Conservation (phyloP, 345 rosid species). For the Brassica rapa region DNA sequence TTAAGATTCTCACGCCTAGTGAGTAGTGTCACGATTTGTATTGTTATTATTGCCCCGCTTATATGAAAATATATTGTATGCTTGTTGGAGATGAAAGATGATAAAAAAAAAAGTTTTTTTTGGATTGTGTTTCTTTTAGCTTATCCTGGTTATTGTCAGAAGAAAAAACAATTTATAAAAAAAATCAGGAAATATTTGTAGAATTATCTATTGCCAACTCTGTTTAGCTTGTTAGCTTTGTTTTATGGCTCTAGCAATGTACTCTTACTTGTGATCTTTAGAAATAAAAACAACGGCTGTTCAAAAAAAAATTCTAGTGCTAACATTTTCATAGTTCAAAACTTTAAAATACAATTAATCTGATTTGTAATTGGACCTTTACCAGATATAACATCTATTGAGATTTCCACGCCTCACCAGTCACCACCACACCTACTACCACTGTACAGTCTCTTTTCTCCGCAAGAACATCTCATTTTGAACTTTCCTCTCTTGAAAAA, state of each 20-base stretch:
- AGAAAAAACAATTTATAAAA: neutral
- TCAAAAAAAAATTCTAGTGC: neutral
- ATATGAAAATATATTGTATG: too few relatives aligned
- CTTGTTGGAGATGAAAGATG: neutral
- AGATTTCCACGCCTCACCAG: slow-evolving; percentile 11
- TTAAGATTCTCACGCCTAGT: slow-evolving; percentile 39
- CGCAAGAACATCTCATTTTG: neutral
- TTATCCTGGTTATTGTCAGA: neutral
- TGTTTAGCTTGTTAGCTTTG: too few relatives aligned
- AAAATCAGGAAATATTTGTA: neutral
- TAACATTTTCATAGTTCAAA: neutral
- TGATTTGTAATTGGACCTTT: neutral
- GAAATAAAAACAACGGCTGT: too few relatives aligned
- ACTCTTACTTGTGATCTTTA: too few relatives aligned
- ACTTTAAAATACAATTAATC: neutral
- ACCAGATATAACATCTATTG: neutral
- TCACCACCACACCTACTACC: slow-evolving; percentile 28
- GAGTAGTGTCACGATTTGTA: slow-evolving; percentile 27
- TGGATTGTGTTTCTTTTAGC: neutral
- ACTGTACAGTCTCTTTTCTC: neutral
- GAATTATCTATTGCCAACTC: neutral
- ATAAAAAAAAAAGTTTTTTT: too few relatives aligned
- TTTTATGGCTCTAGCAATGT: too few relatives aligned
- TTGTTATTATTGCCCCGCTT: slow-evolving; percentile 28
- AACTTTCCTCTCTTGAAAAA: neutral